These are phyloP conservation scores for Fusarium verticillioides DNA, from an alignment of 2,329 filamentous ascomycete genomes.

Conservation along the genomic window DNA sequence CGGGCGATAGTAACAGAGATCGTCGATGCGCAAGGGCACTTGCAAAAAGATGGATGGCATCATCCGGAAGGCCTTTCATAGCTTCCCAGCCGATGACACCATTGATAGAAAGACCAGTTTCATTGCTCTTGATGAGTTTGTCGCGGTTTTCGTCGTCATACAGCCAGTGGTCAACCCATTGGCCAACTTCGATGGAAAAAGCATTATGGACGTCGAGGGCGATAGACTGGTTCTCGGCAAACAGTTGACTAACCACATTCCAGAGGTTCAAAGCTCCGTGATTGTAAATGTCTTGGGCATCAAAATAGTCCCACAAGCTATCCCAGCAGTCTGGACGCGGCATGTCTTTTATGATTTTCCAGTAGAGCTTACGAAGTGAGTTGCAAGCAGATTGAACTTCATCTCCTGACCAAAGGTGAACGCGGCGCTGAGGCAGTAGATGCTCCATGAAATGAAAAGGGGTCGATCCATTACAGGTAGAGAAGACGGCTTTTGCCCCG, in stretches of 20 bases:
- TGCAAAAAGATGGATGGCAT: slow-evolving; percentile 43
- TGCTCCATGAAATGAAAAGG: slow-evolving; percentile 46
- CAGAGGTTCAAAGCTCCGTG: slow-evolving; percentile 61
- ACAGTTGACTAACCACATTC: slow-evolving; percentile 56
- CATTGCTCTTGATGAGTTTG: slow-evolving; percentile 46
- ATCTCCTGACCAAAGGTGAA: slow-evolving; percentile 53
- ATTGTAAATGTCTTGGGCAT: slow-evolving; percentile 59
- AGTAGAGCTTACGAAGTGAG: slow-evolving; percentile 51
- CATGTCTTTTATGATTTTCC: slow-evolving; percentile 51
- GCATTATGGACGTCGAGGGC: slow-evolving; percentile 40
- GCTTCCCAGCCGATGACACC: slow-evolving; percentile 28
- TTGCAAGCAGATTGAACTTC: slow-evolving; percentile 55
- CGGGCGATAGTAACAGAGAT: slow-evolving; percentile 38
- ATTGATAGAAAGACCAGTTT: slow-evolving; percentile 30
- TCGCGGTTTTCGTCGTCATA: slow-evolving; percentile 42
- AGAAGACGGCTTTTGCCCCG: slow-evolving; percentile 52
- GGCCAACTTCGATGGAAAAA: slow-evolving; percentile 45
- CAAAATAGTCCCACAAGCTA: slow-evolving; percentile 61
- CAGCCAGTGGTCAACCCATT: slow-evolving; percentile 54
- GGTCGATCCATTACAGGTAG: slow-evolving; percentile 48
- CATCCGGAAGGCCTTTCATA: slow-evolving; percentile 44
- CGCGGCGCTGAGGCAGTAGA: slow-evolving; percentile 43
- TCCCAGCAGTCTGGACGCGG: slow-evolving; percentile 48
- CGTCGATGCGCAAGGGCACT: slow-evolving; percentile 50
- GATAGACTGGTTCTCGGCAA: slow-evolving; percentile 54